A percentile compares a stretch with the other conserved stretches of the same genome.
phyloP scores from a whole-genome alignment of 495 filamentous ascomycete species.

The Aspergillus wentii region DNA sequence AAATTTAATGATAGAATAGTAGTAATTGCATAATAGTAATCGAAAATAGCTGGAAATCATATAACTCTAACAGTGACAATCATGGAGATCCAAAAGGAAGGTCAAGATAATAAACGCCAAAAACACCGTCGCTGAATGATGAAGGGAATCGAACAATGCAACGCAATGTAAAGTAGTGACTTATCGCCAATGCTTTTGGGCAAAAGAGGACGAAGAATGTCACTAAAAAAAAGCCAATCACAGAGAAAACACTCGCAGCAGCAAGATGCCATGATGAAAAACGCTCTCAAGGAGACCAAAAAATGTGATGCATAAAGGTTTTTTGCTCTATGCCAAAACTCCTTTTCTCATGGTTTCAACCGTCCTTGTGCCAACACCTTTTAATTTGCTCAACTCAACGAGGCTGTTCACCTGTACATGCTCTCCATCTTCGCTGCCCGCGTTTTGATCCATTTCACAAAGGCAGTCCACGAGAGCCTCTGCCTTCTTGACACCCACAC shows the following conservation, averaged over 20 bases:
- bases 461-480: slow-evolving; percentile 50
- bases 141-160: slow-evolving; percentile 7
- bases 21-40: background rate
- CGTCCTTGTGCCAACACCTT: slow-evolving; percentile 46
- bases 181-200: too few species aligned
- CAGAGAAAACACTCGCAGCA: too few species aligned
- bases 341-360: slow-evolving; percentile 52
- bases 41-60: slow-evolving; percentile 2
- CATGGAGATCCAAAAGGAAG: too few species aligned
- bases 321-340: slow-evolving; percentile 27
- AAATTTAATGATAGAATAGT: background rate
- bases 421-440: slow-evolving; percentile 16
- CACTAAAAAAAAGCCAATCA: too few species aligned
- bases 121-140: slow-evolving; percentile 37
- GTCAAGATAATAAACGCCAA: slow-evolving; percentile 23
- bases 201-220: too few species aligned
- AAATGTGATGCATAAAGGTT: slow-evolving; percentile 5
- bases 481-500: slow-evolving; percentile 52
- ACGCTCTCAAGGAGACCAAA: background rate
- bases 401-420: slow-evolving; percentile 38
- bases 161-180: too few species aligned
- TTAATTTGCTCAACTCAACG: slow-evolving; percentile 41
- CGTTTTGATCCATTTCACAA: slow-evolving; percentile 38
- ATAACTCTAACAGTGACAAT: slow-evolving; percentile 3
- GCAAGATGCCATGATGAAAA: slow-evolving; percentile 8